Base-by-base conservation (phyloP, 1,284 basidiomycete species). In the Farysia itapuensis region DNA sequence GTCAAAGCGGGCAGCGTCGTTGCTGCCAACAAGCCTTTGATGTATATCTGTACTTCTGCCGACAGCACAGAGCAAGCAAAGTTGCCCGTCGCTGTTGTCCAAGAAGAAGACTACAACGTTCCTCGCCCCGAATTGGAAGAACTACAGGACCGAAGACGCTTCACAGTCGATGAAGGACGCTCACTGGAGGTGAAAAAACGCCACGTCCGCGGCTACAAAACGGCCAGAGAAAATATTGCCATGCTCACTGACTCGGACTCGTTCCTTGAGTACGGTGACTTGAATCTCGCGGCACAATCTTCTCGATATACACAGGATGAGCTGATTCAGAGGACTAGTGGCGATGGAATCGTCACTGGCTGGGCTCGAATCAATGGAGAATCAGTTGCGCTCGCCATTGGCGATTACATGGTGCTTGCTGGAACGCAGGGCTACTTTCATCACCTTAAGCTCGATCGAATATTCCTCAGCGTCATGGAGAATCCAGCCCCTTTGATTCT, bases 391-490 rank as follows among this genome's bases (percentile, higher is more conserved):
- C 22, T 68, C 6, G 32, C 41, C 25, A 25, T 68, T 19, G 57
- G 59, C 18, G 65, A 68, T 37, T 65, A 65, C 44, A 37, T 65
- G 20, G 61, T 65, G 3, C 41, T 63, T 2, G 66, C 66, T 1
- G 66, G 66, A 4, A 68, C 66, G 0, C 66, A 68, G 30, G 66
- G 66, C 12, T 42, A 43, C 21, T 50, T 59, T 30, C 61, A 68
- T 40, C 66, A 68, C 24, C 23, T 47, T 2, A 68, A 66, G 24
- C 47, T 65, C 8, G 66, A 68, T 28, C 56, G 66, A 1, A 45
- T 68, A n/a, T 43, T 68, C 4, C 21, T 24, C 0, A 35, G 43
- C 1, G 37, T 57, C 0, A 28, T 68, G 2, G 22, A 41, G 1
- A 47, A 65, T 14, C 61, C 63, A 1, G 43, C 41, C 4, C 66